A percentile compares a stretch with the other conserved stretches of the same genome.
These are phyloP conservation scores for Tuber calosporum DNA, from an alignment of 495 filamentous ascomycete species.

Conservation along the genomic window DNA sequence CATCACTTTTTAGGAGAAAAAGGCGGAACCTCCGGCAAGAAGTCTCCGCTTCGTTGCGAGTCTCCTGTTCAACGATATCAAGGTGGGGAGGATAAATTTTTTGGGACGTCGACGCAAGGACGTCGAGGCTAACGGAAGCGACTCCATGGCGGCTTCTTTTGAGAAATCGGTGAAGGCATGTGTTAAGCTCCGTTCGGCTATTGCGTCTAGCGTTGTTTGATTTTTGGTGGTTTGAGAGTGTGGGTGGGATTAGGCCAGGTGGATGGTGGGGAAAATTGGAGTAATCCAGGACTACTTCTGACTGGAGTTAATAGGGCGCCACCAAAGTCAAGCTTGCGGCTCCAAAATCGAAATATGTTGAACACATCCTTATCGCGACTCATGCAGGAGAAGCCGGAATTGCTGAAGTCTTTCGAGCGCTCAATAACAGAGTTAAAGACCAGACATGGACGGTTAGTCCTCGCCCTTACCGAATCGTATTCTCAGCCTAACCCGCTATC, in stretches of 20 bases:
- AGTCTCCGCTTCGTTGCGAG: slow-evolving; percentile 26
- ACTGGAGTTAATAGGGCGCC: slow-evolving; percentile 51
- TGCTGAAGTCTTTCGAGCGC: slow-evolving; percentile 85
- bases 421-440: slow-evolving; percentile 81
- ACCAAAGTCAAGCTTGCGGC: slow-evolving; percentile 95
- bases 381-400: slow-evolving; percentile 92
- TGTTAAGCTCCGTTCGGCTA: slow-evolving; percentile 21
- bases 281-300: slow-evolving; percentile 11
- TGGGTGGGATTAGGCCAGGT: slow-evolving; percentile 8
- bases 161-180: slow-evolving; percentile 77
- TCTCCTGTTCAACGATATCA: slow-evolving; percentile 22
- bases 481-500: neutral
- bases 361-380: slow-evolving; percentile 92
- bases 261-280: slow-evolving; percentile 2
- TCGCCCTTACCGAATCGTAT: neutral
- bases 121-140: slow-evolving; percentile 27
- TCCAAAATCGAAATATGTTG: slow-evolving; percentile 98
- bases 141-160: slow-evolving; percentile 68
- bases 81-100: slow-evolving; percentile 36
- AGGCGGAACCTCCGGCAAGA: slow-evolving; percentile 19
- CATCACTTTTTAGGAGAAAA: neutral
- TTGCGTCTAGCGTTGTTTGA: slow-evolving; percentile 7
- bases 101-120: slow-evolving; percentile 35
- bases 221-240: neutral
- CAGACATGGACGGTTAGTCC: slow-evolving; percentile 78